Conservation (phyloP, 176 grass and related monocot species). For the Lolium perenne region DNA sequence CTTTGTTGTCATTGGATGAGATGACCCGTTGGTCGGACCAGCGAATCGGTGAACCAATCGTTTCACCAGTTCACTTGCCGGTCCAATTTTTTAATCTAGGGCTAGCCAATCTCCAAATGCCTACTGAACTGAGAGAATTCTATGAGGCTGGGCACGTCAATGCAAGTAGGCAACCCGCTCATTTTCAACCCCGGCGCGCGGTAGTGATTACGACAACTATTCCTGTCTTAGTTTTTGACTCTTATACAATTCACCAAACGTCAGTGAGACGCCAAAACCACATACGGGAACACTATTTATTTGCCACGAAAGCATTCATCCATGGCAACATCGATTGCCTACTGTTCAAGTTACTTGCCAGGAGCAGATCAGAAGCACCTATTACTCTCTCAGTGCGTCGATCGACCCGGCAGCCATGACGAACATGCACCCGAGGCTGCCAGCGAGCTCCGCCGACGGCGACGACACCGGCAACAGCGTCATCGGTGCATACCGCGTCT, state of each 20-base stretch:
- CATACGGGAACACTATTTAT: neutral
- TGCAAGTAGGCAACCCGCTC: neutral
- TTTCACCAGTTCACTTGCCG: no score
- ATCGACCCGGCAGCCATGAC: neutral
- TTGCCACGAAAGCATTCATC: neutral
- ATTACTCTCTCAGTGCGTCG: neutral
- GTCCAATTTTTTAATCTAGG: no score
- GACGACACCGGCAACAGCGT: neutral
- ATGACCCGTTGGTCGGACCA: no score
- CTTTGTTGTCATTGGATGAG: no score
- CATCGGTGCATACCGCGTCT: neutral
- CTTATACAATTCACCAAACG: no score
- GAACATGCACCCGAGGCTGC: slow-evolving; percentile 28
- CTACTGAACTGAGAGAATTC: no score
- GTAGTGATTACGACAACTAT: no score
- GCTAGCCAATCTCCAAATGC: no score
- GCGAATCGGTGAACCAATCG: no score
- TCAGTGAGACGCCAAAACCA: neutral
- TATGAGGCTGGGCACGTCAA: neutral
- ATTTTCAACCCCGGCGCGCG: neutral
- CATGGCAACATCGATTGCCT: neutral
- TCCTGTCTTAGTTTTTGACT: no score
- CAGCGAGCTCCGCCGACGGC: neutral
- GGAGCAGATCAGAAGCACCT: neutral
- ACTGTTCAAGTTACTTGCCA: neutral